phyloP scores from a whole-genome alignment of 148 eudicot genomes.

The Rheum nobile region DNA sequence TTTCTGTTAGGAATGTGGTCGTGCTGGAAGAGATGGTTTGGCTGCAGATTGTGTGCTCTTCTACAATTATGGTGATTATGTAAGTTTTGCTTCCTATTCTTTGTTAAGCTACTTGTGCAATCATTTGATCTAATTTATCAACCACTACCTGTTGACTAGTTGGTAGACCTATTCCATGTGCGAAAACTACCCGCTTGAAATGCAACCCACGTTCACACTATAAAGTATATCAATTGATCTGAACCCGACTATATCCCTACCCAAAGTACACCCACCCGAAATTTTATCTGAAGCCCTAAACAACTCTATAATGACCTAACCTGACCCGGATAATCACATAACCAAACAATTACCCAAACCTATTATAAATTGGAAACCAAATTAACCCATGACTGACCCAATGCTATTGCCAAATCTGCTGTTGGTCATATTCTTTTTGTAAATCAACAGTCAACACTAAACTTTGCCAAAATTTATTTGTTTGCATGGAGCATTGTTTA shows the following conservation, averaged over 20 bases:
- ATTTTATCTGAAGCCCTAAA: not conserved
- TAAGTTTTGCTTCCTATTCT: constrained; percentile 23
- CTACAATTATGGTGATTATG: constrained; percentile 92
- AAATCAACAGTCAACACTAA: too few species aligned
- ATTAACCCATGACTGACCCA: not conserved
- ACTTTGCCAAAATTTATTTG: not conserved
- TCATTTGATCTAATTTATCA: not conserved
- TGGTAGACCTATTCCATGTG: not conserved
- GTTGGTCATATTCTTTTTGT: not conserved
- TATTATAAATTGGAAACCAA: not conserved
- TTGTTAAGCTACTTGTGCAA: too few species aligned
- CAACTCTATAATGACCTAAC: not conserved
- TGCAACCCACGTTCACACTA: not conserved
- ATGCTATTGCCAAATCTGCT: not conserved
- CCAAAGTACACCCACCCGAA: not conserved
- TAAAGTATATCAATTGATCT: not conserved
- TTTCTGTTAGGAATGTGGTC: constrained; percentile 80
- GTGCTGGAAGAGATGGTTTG: constrained; percentile 97
- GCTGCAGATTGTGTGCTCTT: constrained; percentile 75
- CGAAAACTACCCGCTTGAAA: not conserved
- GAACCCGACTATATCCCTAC: not conserved
- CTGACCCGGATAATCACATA: not conserved
- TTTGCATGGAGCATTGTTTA: not conserved
- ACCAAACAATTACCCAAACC: not conserved
- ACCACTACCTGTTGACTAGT: not conserved